A percentile compares a stretch with the other conserved stretches of the same genome.
These are phyloP conservation scores for Sedum album DNA, from an alignment of 164 flowering plant genomes.

Conservation along the genomic window DNA sequence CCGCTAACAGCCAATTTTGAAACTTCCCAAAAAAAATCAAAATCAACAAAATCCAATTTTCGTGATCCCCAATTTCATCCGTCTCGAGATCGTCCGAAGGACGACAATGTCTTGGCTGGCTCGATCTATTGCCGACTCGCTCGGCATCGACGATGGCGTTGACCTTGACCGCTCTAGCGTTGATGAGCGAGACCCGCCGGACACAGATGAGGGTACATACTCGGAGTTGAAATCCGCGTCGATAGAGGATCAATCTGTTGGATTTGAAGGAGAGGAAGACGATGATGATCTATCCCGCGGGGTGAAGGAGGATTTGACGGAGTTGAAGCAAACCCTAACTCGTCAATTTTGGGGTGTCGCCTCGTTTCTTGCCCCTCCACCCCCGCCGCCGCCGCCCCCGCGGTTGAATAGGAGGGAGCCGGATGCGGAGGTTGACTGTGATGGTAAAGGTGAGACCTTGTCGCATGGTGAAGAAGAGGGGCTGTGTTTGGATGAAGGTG, in stretches of 20 bases:
- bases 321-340: conserved; percentile 59
- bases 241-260: not conserved
- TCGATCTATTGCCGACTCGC: conserved; percentile 52
- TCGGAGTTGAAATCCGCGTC: not conserved
- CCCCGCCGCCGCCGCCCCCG: conserved; percentile 18
- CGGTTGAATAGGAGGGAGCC: conserved; percentile 15
- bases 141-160: conserved; percentile 39
- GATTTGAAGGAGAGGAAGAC: not conserved
- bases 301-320: conserved; percentile 56
- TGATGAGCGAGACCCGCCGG: not conserved
- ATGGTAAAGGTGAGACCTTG: conserved; percentile 55
- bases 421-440: conserved; percentile 22
- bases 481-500: not conserved
- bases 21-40: not conserved
- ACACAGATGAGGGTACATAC: not conserved
- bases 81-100: not conserved
- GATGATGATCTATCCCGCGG: conserved; percentile 33
- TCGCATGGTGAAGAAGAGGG: not conserved
- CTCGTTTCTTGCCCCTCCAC: conserved; percentile 71
- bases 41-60: not conserved
- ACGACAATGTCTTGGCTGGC: conserved; percentile 55
- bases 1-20: not conserved
- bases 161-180: not conserved
- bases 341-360: conserved; percentile 91
- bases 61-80: not conserved